These are phyloP conservation scores for Aspergillus luchuensis DNA, from an alignment of 2,329 filamentous ascomycete genomes.

Conservation along the genomic window DNA sequence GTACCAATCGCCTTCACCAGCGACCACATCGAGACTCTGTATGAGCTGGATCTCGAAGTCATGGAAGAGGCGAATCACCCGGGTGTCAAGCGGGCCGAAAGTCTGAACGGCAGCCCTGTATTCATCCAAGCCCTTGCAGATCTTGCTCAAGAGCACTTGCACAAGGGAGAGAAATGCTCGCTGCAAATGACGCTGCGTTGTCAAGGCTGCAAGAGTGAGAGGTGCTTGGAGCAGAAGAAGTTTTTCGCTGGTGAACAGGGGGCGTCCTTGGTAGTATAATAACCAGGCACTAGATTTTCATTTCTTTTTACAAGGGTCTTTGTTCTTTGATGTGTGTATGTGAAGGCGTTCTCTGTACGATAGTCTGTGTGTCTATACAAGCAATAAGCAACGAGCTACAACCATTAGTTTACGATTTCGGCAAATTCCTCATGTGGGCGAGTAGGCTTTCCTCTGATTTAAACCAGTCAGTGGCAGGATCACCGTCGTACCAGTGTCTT, in stretches of 20 bases:
- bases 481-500: too few relatives aligned
- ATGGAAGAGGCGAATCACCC: slow-evolving; percentile 77
- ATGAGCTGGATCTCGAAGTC: slow-evolving; percentile 90
- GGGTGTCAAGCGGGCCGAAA: slow-evolving; percentile 88
- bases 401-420: neutral
- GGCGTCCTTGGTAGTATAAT: slow-evolving; percentile 37
- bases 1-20: slow-evolving; percentile 97
- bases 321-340: neutral
- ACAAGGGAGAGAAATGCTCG: slow-evolving; percentile 70
- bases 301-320: neutral
- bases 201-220: slow-evolving; percentile 88
- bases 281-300: neutral
- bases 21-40: slow-evolving; percentile 98
- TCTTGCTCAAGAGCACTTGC: slow-evolving; percentile 78
- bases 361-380: neutral
- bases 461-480: neutral
- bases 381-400: too few relatives aligned
- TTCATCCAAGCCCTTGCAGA: slow-evolving; percentile 91
- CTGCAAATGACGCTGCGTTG: slow-evolving; percentile 87
- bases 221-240: slow-evolving; percentile 72
- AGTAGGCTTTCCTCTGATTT: too few relatives aligned
- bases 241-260: slow-evolving; percentile 58
- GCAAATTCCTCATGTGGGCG: neutral
- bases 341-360: neutral
- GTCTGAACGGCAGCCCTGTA: slow-evolving; percentile 83